Evolutionary conservation across 495 filamentous ascomycete species (phyloP), one percentile per base, ranked within the genome.

Genomic region (Trypethelium eluteriae): DNA sequence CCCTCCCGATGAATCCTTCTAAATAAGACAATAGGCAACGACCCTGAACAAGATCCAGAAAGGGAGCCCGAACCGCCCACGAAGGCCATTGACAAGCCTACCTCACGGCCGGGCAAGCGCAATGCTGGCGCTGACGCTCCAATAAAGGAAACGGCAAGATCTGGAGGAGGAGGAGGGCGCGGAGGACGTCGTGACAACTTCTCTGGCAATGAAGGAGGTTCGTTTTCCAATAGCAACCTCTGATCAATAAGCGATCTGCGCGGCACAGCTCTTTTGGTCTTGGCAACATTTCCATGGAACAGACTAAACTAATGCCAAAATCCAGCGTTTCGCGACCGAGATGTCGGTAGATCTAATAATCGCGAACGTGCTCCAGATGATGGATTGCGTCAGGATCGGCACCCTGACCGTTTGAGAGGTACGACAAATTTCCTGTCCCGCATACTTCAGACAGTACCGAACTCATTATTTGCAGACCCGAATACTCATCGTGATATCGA

Each of bases 291-390:
- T 66, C 35, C 50, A 35, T 67, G 25, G 14, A 68, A 68, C 74
- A 34, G 5, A 56, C 38, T 38, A 62, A 57, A 39, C 36, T 62
- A 47, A n/a, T 47, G 25, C 62, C 38, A 38, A 56, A 67, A 64
- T 9, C 62, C 72, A 97, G 93, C 91, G 77, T 95, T 90, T 87
- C 91, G 89, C 77, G 92, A 97, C 80, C 90, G 90, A 75, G 86
- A 87, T 70, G 53, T 32, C 18, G 53, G 53, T 4, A 59, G 53
- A 36, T 59, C 53, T 34, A 87, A 84, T 83, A 97, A 98, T 83
- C 90, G 91, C 72, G 83, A 83, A 78, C 91, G 90, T 80, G 82
- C 87, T 67, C 85, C 83, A 64, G 91, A 93, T 46, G 92, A 96
- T 72, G 81, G 77, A 47, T 71, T 79, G 46, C 80, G 80, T 73